Evolutionary conservation across 2,329 filamentous ascomycete species (phyloP), one percentile per base, ranked within the genome.

Genomic region (Hypoxylon sp.): DNA sequence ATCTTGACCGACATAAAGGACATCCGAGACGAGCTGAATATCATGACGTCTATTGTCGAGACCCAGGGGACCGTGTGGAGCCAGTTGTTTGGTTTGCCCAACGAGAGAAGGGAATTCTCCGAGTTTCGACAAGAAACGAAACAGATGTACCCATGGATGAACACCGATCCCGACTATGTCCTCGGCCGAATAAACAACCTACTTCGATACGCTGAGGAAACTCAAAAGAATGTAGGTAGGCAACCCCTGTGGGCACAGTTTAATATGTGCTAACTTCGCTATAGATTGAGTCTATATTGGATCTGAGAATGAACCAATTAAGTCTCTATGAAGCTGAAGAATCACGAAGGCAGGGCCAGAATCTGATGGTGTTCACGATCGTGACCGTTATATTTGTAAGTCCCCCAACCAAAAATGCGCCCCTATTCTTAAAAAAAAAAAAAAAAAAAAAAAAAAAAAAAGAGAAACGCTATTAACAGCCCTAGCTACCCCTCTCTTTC

Each of bases 341-440:
- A 43, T 26, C 50, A 6, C 34, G 50, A 15, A 53, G 22, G 41
- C 50, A 53, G 26, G 34, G 50, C 6, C 34, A 28, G 50, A 53
- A 20, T 17, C 17, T 54, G 7, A 54, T 54, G 51, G 39, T 44
- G 22, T 54, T 54, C 26, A 54, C 51, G 6, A 34, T 54, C 11
- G 51, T 54, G 7, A 54, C 51, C 10, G 19, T 20, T 13, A 46
- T 54, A 46, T 54, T 54, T 17, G 51, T 54, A 34, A 54, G 51
- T 34, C 39, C 19, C 17, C 10, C 51, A 7, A 17, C 17, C 15
- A 41, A 6, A 37, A 11, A 37, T 17, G 3, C 5, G 22, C n/a
- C 17, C 22, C n/a, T 37, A 37, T 37, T 37, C 4, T 32, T 15
- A 20, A 7, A n/a, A n/a, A n/a, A n/a, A n/a, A n/a, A n/a, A n/a